phyloP scores from a whole-genome alignment of 352 stramenopile species.

The Phytopythium litorale region DNA sequence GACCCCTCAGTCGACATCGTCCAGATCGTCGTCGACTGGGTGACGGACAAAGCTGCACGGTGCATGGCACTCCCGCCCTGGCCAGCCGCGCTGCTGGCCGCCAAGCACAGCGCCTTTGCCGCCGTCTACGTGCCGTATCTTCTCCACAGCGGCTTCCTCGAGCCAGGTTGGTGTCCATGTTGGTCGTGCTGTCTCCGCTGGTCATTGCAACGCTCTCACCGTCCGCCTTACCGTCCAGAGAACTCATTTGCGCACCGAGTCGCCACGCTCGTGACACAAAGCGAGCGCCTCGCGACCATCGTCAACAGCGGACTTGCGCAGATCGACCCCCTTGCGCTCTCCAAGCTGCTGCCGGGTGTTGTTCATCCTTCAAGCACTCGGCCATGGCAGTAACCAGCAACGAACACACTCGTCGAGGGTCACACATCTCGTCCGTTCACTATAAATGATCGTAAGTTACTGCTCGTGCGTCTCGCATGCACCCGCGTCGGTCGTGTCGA shows the following conservation, averaged over 20 bases:
- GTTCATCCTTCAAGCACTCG: not conserved
- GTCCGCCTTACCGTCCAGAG: slow-evolving; percentile 5
- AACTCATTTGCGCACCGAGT: slow-evolving; percentile 32
- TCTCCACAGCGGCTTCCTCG: slow-evolving; percentile 29
- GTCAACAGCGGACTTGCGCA: slow-evolving; percentile 16
- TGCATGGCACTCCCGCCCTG: slow-evolving; percentile 31
- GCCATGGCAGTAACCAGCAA: not conserved
- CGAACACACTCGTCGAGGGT: not conserved
- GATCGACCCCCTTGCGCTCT: slow-evolving; percentile 29
- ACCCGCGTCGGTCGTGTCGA: not conserved
- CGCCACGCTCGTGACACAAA: slow-evolving; percentile 26
- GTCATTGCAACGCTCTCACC: not conserved
- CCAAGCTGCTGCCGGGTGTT: not conserved
- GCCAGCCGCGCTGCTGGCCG: slow-evolving; percentile 22
- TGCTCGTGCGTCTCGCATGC: slow-evolving; percentile 5
- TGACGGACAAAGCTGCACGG: slow-evolving; percentile 16
- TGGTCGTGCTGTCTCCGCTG: not conserved
- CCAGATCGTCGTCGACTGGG: slow-evolving; percentile 22
- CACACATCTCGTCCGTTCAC: not conserved
- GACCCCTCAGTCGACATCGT: slow-evolving; percentile 23
- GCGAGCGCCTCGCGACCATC: slow-evolving; percentile 9
- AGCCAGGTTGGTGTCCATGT: slow-evolving; percentile 33
- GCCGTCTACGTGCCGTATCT: slow-evolving; percentile 24
- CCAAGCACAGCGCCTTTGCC: slow-evolving; percentile 16
- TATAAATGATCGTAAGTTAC: slow-evolving; percentile 4